Evolutionary conservation across 495 filamentous ascomycete species (phyloP).

Genomic region (Talaromyces nanjingensis): DNA sequence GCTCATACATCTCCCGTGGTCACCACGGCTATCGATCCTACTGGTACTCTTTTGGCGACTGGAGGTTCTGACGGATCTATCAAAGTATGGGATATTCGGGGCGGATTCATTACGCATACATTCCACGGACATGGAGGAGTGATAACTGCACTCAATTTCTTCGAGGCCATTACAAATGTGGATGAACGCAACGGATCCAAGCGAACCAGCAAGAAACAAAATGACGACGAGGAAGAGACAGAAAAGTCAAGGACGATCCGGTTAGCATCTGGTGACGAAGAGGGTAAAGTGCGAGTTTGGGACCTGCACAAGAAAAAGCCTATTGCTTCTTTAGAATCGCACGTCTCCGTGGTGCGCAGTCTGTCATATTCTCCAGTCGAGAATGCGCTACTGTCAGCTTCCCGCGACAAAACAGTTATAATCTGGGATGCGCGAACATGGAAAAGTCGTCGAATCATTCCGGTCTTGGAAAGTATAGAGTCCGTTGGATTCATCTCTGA

Average conservation of each 20-base stretch:
- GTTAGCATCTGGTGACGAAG: constrained; percentile 85
- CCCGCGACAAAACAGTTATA: constrained; percentile 89
- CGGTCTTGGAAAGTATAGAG: constrained; percentile 81
- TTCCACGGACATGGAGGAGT: constrained; percentile 88
- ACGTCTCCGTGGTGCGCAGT: constrained; percentile 84
- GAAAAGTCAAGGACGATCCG: constrained; percentile 51
- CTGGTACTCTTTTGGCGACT: constrained; percentile 83
- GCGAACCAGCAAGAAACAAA: neutral
- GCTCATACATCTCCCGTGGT: constrained; percentile 88
- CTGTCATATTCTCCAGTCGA: constrained; percentile 71
- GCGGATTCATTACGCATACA: constrained; percentile 89
- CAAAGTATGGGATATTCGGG: constrained; percentile 94
- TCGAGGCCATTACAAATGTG: constrained; percentile 46
- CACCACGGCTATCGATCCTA: constrained; percentile 72
- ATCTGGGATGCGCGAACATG: constrained; percentile 81
- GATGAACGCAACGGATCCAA: constrained; percentile 18
- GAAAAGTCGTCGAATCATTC: constrained; percentile 76
- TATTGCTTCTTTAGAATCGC: constrained; percentile 74
- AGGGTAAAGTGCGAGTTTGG: constrained; percentile 87
- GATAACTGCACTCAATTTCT: constrained; percentile 87
- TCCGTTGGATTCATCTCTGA: constrained; percentile 69
- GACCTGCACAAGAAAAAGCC: constrained; percentile 78
- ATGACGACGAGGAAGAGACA: neutral
- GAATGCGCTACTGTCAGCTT: constrained; percentile 75
- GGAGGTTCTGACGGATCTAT: constrained; percentile 86